Percentiles rank a stretch among this genome's conserved stretches.
phyloP scores from a whole-genome alignment of 306 rosid genomes.

The Biancaea sappan region DNA sequence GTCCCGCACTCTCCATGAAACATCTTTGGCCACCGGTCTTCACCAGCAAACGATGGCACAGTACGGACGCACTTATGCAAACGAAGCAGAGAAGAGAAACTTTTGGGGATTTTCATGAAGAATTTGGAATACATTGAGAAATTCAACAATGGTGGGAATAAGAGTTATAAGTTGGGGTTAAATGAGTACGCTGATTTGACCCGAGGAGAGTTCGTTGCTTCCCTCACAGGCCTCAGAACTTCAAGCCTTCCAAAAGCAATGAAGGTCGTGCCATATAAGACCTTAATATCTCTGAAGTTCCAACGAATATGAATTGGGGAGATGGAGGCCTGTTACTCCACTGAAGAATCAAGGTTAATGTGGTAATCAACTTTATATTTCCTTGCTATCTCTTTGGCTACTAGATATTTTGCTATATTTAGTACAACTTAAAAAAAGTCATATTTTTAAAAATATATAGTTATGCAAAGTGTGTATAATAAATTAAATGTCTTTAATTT shows the following conservation, averaged over 20 bases:
- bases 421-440: no score
- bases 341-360: conserved; percentile 40
- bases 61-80: conserved; percentile 7
- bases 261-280: neutral
- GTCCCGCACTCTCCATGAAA: conserved; percentile 34
- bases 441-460: no score
- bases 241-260: neutral
- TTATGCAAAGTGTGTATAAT: no score
- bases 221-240: conserved; percentile 33
- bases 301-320: conserved; percentile 43
- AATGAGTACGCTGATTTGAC: conserved; percentile 47
- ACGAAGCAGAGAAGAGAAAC: conserved; percentile 37
- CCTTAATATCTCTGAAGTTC: neutral
- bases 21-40: conserved; percentile 1
- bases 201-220: conserved; percentile 44
- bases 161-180: conserved; percentile 37
- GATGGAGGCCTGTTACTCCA: conserved; percentile 38
- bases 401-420: no score
- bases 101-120: conserved; percentile 33
- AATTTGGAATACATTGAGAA: conserved; percentile 43
- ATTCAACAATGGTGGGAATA: conserved; percentile 38
- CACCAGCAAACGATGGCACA: conserved; percentile 39
- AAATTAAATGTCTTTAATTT: no score
- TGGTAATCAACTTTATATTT: conserved; percentile 30
- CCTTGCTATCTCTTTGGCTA: no score